Percentiles rank a stretch among this genome's conserved stretches.
These are phyloP conservation scores for Leccinum subatratum DNA, from an alignment of 1,284 basidiomycete species.

Conservation along the genomic window DNA sequence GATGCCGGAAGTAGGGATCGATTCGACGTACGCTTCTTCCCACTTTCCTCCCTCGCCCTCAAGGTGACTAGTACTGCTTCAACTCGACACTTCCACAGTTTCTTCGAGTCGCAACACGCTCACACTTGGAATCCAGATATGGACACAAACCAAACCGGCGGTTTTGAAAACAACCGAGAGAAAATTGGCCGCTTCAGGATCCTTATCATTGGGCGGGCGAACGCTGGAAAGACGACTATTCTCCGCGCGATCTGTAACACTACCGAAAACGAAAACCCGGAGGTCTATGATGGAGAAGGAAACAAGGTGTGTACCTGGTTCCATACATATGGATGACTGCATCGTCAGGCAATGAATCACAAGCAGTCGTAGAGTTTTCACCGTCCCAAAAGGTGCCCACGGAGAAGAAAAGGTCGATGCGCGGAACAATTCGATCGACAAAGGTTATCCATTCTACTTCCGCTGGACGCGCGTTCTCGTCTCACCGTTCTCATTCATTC, in stretches of 20 bases:
- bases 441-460: constrained; percentile 14
- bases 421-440: constrained; percentile 33
- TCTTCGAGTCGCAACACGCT: no score
- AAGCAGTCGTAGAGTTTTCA: constrained; percentile 90
- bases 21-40: background rate
- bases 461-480: background rate
- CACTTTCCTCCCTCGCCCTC: background rate
- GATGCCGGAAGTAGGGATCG: background rate
- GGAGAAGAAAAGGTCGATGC: constrained; percentile 63
- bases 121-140: no score
- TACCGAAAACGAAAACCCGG: background rate
- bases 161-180: background rate
- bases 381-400: constrained; percentile 83
- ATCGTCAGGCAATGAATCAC: constrained; percentile 72
- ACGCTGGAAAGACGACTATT: background rate
- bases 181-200: background rate
- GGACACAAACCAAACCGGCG: background rate
- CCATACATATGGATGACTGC: no score
- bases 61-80: background rate
- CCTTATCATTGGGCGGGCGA: background rate
- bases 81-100: no score
- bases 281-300: no score
- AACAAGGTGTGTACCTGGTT: no score
- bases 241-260: background rate
- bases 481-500: background rate